Evolutionary conservation across 1,284 basidiomycete genomes (phyloP).

Genomic region (Cystobasidium sp.): DNA sequence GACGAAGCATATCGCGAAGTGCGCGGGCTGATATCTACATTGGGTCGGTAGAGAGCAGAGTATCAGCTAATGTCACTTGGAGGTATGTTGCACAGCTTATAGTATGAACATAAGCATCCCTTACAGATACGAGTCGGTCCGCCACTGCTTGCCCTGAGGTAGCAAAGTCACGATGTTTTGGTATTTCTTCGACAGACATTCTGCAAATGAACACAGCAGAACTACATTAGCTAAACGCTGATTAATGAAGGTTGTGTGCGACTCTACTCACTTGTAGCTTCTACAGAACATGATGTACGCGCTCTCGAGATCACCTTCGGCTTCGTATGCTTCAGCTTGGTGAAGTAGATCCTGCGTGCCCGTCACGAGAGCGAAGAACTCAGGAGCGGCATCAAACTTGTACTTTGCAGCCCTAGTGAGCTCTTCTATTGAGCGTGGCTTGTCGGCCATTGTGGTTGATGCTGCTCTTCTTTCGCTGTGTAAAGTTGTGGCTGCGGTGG

Average conservation of each 20-base stretch:
- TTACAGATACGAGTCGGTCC: background rate
- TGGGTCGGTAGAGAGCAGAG: too few relatives aligned
- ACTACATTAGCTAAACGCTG: background rate
- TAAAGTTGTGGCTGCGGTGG: background rate
- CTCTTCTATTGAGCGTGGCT: conserved; percentile 19
- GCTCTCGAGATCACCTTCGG: conserved; percentile 18
- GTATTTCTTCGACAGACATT: conserved; percentile 2
- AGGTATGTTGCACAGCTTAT: background rate
- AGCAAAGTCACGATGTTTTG: conserved; percentile 3
- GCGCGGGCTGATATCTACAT: background rate
- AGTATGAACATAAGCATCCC: background rate
- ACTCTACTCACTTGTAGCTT: background rate
- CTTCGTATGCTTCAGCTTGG: conserved; percentile 23
- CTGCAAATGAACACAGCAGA: background rate
- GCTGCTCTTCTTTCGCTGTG: background rate
- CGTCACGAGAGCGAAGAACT: conserved; percentile 51
- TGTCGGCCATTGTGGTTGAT: background rate
- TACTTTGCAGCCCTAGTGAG: conserved; percentile 51
- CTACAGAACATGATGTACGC: conserved; percentile 23
- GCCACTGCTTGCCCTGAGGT: background rate
- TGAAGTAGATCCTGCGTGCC: conserved; percentile 8
- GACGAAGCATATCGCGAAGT: background rate
- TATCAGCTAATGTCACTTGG: background rate
- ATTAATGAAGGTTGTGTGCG: background rate
- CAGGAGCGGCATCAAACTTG: conserved; percentile 55